Evolutionary conservation across 176 grass and related monocot genomes (phyloP), one percentile per base, ranked within the genome.

Genomic region (Echinochloa phyllopogon): DNA sequence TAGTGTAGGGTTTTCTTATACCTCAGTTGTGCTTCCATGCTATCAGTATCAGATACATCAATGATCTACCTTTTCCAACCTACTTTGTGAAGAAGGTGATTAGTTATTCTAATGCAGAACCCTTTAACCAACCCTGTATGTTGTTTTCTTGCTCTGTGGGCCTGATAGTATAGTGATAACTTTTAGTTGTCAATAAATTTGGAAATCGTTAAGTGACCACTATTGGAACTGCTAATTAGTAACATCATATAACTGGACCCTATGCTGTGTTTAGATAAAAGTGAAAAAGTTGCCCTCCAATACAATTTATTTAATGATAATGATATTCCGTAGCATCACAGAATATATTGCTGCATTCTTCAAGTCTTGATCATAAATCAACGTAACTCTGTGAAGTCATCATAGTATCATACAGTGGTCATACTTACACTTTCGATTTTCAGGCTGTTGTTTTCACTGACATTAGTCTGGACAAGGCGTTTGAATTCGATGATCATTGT

Each of bases 381-480:
- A 66, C 29, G 50, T 55, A 59, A 80, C 14, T 52, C 69, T 33
- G 10, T 36, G 10, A 65, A 53, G 8, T 50, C 23, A 85, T 17
- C 16, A 39, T 33, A 27, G 41, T 62, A 82, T 59, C 47, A 76
- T 56, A 67, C 24, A 44, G 10, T 87, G 13, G 50, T 23, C 27
- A 65, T 37, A 39, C 52, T 40, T 86, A 12, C 44, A 83, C 6
- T 74, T 78, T 86, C 44, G 43, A 74, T 76, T 66, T 92, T 67
- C 88, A 94, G 93, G 90, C 68, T 85, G 90, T 92, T 72, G 85
- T 92, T 83, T 94, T 94, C 70, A 94, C 90, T 49, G 82, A 94
- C 50, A 83, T 92, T 76, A 82, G 73, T 82, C 52, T 92, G 60
- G 89, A 92, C 23, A 92, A 92, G 65, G 87, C 93, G 0, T 65